These are phyloP conservation scores for Boletus pseudo-olivaceus DNA, from an alignment of 768 basidiomycete species.

Conservation along the genomic window DNA sequence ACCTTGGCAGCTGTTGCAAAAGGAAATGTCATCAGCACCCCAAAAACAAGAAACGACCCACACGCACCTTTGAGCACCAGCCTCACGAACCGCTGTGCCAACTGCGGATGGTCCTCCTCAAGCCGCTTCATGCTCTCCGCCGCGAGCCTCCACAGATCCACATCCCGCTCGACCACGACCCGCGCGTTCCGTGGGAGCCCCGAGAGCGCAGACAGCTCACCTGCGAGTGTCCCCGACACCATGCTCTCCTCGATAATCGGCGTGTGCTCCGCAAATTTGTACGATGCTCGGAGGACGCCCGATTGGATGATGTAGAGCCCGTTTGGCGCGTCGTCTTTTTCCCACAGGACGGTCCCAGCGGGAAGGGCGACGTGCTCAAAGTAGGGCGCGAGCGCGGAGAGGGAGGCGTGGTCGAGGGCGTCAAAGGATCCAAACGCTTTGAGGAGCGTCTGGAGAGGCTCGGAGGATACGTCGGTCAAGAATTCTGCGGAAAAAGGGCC, in stretches of 20 bases:
- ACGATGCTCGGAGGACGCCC: conserved; percentile 81
- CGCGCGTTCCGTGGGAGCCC: conserved; percentile 80
- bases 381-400: conserved; percentile 65
- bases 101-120: conserved; percentile 62
- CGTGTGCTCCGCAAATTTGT: conserved; percentile 69
- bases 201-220: conserved; percentile 84
- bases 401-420: conserved; percentile 50
- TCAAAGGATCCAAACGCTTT: conserved; percentile 80
- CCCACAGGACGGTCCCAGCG: conserved; percentile 67
- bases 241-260: conserved; percentile 80
- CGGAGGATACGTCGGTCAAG: conserved; percentile 37
- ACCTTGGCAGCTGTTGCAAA: conserved; percentile 53
- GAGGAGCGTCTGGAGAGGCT: conserved; percentile 72
- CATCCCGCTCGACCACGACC: conserved; percentile 74
- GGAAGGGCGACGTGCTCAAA: conserved; percentile 60
- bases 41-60: not conserved
- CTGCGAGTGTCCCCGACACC: conserved; percentile 90
- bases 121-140: conserved; percentile 53
- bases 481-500: conserved; percentile 8
- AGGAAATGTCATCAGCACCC: not conserved
- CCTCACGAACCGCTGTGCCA: conserved; percentile 63
- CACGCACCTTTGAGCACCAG: conserved; percentile 70
- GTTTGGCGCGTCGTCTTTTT: conserved; percentile 69
- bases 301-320: conserved; percentile 88
- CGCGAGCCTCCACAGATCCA: conserved; percentile 79